Evolutionary conservation across 306 rosid genomes (phyloP).

Genomic region (Abrus precatorius): DNA sequence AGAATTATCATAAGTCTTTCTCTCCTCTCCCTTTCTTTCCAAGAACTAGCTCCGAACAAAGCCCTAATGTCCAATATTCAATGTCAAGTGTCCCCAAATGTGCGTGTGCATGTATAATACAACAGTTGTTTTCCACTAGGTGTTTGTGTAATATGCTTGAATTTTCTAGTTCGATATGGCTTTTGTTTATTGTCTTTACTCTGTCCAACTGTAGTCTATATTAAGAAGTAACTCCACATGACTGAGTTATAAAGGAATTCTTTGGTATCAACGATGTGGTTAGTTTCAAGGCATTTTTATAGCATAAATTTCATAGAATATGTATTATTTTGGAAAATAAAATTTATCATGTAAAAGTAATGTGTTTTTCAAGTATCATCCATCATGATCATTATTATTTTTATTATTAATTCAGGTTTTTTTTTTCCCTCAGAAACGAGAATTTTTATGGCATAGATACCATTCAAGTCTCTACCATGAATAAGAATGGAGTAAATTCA

Average conservation of each 20-base stretch:
- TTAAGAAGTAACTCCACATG: background rate
- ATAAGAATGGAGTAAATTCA: conserved; percentile 70
- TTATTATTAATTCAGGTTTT: conserved; percentile 8
- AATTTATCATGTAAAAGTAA: background rate
- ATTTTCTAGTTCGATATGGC: too few relatives aligned
- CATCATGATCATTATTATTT: background rate
- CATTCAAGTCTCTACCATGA: conserved; percentile 67
- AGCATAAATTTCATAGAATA: conserved; percentile 22
- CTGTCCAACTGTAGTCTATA: background rate
- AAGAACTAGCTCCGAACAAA: too few relatives aligned
- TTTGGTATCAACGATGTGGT: conserved; percentile 8
- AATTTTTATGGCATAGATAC: conserved; percentile 74
- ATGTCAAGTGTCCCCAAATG: too few relatives aligned
- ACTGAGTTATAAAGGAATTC: background rate
- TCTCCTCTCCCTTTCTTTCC: too few relatives aligned
- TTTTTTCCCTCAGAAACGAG: conserved; percentile 63
- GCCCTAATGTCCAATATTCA: too few relatives aligned
- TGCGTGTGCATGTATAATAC: too few relatives aligned
- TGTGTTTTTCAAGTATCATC: conserved; percentile 10
- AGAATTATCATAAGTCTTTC: too few relatives aligned
- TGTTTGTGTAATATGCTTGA: too few relatives aligned
- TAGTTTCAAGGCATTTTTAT: conserved; percentile 20
- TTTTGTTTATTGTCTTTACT: too few relatives aligned
- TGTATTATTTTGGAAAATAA: conserved; percentile 19
- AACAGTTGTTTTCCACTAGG: too few relatives aligned